Percentiles rank a stretch among this genome's conserved stretches.
Conservation (phyloP, 2,329 filamentous ascomycete genomes). For the Colletotrichum graminicola region DNA sequence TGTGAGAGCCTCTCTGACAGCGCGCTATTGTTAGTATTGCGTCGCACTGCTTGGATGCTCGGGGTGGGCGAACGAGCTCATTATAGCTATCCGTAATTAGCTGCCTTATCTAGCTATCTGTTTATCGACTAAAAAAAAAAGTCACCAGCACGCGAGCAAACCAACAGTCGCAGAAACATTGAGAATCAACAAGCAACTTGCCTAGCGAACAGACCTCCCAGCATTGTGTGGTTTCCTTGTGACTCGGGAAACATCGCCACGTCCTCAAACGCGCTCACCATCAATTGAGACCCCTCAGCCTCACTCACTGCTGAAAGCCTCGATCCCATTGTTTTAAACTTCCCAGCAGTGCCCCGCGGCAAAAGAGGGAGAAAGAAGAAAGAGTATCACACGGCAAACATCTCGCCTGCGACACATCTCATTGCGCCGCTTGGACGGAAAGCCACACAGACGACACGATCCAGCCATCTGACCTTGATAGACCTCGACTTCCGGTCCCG, state of each 20-base stretch:
- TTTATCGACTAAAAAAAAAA: conserved; percentile 4
- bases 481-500: conserved; percentile 32
- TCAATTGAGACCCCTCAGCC: conserved; percentile 40
- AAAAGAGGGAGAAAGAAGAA: background rate
- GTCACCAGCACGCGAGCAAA: conserved; percentile 1
- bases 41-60: conserved; percentile 35
- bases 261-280: conserved; percentile 28
- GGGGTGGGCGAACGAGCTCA: conserved; percentile 8
- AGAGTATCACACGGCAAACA: conserved; percentile 22
- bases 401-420: conserved; percentile 20
- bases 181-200: background rate
- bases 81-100: background rate
- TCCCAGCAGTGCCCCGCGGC: conserved; percentile 33
- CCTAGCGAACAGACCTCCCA: conserved; percentile 25
- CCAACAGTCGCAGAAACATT: conserved; percentile 7
- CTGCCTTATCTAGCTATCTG: background rate
- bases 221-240: conserved; percentile 21
- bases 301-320: conserved; percentile 30
- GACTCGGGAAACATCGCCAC: background rate
- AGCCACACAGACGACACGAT: conserved; percentile 25
- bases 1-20: conserved; percentile 31
- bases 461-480: conserved; percentile 38
- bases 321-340: conserved; percentile 26
- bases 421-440: conserved; percentile 34
- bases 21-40: conserved; percentile 31